Conservation (phyloP, 1,284 basidiomycete genomes). For the Coriolopsis trogii region DNA sequence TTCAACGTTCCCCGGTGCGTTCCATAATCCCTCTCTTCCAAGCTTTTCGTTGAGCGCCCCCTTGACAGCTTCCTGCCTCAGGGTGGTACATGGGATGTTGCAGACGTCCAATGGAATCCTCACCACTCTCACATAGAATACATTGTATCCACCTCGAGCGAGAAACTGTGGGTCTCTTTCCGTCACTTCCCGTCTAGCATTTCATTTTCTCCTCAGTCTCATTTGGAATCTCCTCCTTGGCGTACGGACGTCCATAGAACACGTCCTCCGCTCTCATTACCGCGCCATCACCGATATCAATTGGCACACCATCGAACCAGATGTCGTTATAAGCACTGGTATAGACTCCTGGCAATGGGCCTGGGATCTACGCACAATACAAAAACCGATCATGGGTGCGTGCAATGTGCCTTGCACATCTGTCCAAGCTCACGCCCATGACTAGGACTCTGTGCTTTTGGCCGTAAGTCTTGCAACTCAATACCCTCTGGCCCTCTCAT, state of each 20-base stretch:
- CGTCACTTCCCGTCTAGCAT: not conserved
- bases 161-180: conserved; percentile 70
- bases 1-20: conserved; percentile 84
- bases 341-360: conserved; percentile 86
- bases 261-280: conserved; percentile 84
- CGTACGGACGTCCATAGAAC: conserved; percentile 77
- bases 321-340: conserved; percentile 76
- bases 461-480: conserved; percentile 46
- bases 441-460: conserved; percentile 73
- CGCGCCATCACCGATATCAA: conserved; percentile 96
- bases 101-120: conserved; percentile 97
- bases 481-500: not conserved
- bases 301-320: conserved; percentile 87
- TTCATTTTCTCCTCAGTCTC: conserved; percentile 43
- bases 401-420: not conserved
- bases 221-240: conserved; percentile 89
- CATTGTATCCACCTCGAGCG: conserved; percentile 93
- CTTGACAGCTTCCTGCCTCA: conserved; percentile 84
- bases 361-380: conserved; percentile 77
- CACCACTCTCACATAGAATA: conserved; percentile 85
- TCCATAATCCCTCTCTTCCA: conserved; percentile 40
- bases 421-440: not conserved
- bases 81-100: conserved; percentile 96
- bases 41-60: conserved; percentile 55
- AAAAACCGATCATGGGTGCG: conserved; percentile 69